A percentile compares a stretch with the other conserved stretches of the same genome.
Conservation (phyloP, 2,329 filamentous ascomycete genomes). For the Mariannaea sp. region DNA sequence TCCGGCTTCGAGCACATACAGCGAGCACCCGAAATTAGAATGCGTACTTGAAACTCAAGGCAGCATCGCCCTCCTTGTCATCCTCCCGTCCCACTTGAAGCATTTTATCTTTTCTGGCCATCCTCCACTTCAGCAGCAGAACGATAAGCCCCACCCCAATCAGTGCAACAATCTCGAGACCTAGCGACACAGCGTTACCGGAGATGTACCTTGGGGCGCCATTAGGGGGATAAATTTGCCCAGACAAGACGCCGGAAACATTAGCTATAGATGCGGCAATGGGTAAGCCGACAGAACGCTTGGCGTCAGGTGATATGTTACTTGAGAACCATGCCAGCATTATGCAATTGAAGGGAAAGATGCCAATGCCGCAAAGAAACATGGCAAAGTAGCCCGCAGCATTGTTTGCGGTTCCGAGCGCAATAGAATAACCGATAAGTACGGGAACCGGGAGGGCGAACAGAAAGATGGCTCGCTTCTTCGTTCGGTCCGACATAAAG, state of each 20-base stretch:
- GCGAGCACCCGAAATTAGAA: not conserved
- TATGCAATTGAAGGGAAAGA: not conserved
- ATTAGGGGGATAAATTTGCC: constrained; percentile 4
- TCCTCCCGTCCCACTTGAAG: not conserved
- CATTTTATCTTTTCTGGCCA: constrained; percentile 4
- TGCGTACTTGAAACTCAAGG: constrained; percentile 9
- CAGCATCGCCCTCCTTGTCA: constrained; percentile 5
- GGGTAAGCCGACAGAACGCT: constrained; percentile 6
- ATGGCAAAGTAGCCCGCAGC: constrained; percentile 41
- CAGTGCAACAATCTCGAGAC: not conserved
- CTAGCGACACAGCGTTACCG: constrained; percentile 2
- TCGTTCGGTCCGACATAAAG: constrained; percentile 40
- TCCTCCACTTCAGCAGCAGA: constrained; percentile 3
- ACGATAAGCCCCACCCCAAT: constrained; percentile 6
- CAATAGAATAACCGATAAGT: constrained; percentile 41
- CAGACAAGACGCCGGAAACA: constrained; percentile 6
- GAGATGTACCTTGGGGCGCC: constrained; percentile 5
- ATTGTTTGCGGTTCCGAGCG: constrained; percentile 35
- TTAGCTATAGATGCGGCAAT: constrained; percentile 6
- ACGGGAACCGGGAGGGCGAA: constrained; percentile 38
- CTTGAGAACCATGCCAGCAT: constrained; percentile 12
- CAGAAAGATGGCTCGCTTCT: constrained; percentile 39
- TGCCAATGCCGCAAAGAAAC: constrained; percentile 35
- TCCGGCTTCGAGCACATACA: not conserved
- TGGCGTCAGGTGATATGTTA: constrained; percentile 11